Evolutionary conservation across 2,329 filamentous ascomycete species (phyloP), one percentile per base, ranked within the genome.

Genomic region (Chaetomiaceae sp.): DNA sequence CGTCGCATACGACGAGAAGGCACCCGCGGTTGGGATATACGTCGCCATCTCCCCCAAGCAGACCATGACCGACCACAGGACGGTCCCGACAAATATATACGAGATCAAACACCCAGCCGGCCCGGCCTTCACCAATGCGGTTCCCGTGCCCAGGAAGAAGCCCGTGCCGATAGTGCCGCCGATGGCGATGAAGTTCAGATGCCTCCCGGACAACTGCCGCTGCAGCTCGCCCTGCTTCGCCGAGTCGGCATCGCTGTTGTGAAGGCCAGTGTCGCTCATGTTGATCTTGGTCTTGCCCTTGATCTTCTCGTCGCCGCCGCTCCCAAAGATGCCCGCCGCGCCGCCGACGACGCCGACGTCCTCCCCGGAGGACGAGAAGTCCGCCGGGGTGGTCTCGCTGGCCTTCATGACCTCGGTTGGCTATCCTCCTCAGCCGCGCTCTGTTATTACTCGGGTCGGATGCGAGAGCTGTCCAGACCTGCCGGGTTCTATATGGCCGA

Each of bases 21-120:
- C 85, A 53, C 87, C 89, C 18, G 85, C 75, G 32, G 91, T 82
- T 5, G 89, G 89, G 25, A 91, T 83, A 62, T 84, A 89, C 10
- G 87, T 85, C 9, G 87, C 85, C 77, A 94, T 86, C 71, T 95
- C 83, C 45, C 81, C 81, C 29, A 86, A 72, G 41, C 77, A 77
- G 43, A 77, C 76, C 85, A 92, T 90, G 69, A 91, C 83, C 4
- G 83, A 84, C 73, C 81, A 92, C 43, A 92, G 80, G 54, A 91
- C 79, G 14, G 80, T 75, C 47, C 86, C 88, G 64, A 90, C 78
- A 57, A 87, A 85, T 54, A 80, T 65, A 65, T 86, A 89, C 43
- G 82, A 84, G 59, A 90, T 78, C 42, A 90, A 74, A 33, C 82
- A 78, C 27, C 83, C 81, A 1, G 80, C 81, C 9, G 86, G 86